phyloP scores from a whole-genome alignment of 2,329 filamentous ascomycete species.

The Alternaria brassicicola region DNA sequence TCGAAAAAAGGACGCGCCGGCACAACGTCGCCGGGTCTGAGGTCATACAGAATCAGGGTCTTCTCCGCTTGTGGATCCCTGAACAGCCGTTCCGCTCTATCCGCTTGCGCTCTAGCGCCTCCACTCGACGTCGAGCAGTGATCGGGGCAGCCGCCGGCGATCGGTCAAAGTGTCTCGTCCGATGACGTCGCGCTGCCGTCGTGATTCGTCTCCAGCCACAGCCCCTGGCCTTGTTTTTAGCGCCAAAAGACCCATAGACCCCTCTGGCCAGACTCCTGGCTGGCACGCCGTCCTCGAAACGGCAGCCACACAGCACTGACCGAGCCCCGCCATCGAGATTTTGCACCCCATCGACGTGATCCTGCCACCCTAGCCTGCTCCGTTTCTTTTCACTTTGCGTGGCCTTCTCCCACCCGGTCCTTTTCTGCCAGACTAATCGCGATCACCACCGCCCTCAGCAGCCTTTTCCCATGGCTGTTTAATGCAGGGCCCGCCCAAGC shows the following conservation, averaged over 20 bases:
- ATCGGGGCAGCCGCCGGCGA: conserved; percentile 26
- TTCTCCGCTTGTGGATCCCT: conserved; percentile 12
- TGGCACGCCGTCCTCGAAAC: conserved; percentile 22
- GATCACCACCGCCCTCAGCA: not conserved
- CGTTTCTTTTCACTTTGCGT: conserved; percentile 10
- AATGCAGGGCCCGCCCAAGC: conserved; percentile 14
- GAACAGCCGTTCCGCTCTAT: conserved; percentile 7
- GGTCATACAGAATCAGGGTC: conserved; percentile 36
- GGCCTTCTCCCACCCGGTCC: conserved; percentile 7
- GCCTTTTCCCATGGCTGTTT: not conserved
- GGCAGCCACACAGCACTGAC: conserved; percentile 15
- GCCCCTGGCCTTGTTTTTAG: conserved; percentile 19
- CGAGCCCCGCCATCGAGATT: conserved; percentile 21
- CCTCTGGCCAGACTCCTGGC: conserved; percentile 14
- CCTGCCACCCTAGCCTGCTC: conserved; percentile 7
- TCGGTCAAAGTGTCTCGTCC: conserved; percentile 8
- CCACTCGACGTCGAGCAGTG: conserved; percentile 6
- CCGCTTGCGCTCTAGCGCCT: not conserved
- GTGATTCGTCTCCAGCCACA: conserved; percentile 16
- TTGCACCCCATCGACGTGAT: conserved; percentile 17
- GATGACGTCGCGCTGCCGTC: conserved; percentile 23
- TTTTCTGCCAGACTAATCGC: conserved; percentile 3
- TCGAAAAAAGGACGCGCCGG: conserved; percentile 16
- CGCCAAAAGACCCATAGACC: conserved; percentile 5
- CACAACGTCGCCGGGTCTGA: conserved; percentile 27